Evolutionary conservation across 1,139 yeast genomes (phyloP).

Genomic region (Yamadazyma friedrichii): DNA sequence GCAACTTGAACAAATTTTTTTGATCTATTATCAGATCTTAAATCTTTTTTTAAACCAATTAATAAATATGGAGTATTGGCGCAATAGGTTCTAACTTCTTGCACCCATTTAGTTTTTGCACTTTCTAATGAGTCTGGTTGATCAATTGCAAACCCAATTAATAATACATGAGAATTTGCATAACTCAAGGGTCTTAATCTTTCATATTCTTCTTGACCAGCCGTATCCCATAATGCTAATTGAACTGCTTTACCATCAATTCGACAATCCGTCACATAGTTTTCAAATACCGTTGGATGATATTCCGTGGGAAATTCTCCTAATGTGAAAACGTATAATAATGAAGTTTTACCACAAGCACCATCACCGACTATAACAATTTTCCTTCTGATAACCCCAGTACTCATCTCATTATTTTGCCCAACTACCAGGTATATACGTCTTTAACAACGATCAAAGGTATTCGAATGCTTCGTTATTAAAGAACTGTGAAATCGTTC

Average conservation of each 20-base stretch:
- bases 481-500: no score
- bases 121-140: constrained; percentile 68
- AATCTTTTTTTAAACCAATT: constrained; percentile 71
- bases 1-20: constrained; percentile 49
- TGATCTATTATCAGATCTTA: constrained; percentile 38
- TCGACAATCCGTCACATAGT: constrained; percentile 88
- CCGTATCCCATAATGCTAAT: constrained; percentile 93
- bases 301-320: constrained; percentile 85
- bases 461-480: no score
- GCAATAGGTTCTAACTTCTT: constrained; percentile 65
- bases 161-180: constrained; percentile 69
- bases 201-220: constrained; percentile 92
- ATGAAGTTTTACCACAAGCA: constrained; percentile 91
- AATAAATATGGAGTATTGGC: constrained; percentile 64
- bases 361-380: constrained; percentile 94
- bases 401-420: constrained; percentile 3
- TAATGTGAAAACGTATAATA: constrained; percentile 84
- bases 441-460: no score
- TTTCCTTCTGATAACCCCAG: constrained; percentile 56
- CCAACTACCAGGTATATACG: no score
- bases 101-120: constrained; percentile 71
- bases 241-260: constrained; percentile 92
- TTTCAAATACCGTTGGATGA: constrained; percentile 94
- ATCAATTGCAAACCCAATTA: constrained; percentile 71
- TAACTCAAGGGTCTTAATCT: constrained; percentile 80